Evolutionary conservation across 306 rosid species (phyloP).

Genomic region (Cicer chorassanicum): DNA sequence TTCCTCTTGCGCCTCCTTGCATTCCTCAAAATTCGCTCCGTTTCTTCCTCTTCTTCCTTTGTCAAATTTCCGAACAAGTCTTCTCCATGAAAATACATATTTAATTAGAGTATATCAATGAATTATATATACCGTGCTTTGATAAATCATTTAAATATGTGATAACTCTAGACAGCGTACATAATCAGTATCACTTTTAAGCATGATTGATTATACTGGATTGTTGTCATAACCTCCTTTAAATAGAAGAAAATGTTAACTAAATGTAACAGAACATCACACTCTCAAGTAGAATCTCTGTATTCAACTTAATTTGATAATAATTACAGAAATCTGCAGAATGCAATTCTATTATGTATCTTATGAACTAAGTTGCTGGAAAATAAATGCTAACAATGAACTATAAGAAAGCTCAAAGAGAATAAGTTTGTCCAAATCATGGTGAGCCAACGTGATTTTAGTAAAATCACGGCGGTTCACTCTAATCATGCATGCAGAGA

Average conservation of each 20-base stretch:
- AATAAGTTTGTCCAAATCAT: neutral
- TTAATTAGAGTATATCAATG: slow-evolving; percentile 13
- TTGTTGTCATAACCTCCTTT: slow-evolving; percentile 22
- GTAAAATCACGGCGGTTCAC: too few species aligned
- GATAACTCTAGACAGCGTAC: neutral
- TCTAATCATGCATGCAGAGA: neutral
- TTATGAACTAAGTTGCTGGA: neutral
- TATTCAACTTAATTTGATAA: neutral
- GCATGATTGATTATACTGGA: slow-evolving; percentile 10
- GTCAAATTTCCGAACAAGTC: slow-evolving; percentile 50
- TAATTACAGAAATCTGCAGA: slow-evolving; percentile 6
- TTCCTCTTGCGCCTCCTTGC: slow-evolving; percentile 93
- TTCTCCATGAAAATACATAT: slow-evolving; percentile 43
- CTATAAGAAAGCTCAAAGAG: neutral
- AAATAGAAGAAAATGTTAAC: slow-evolving; percentile 1
- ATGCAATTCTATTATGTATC: neutral
- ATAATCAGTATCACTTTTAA: neutral
- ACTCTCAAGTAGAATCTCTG: neutral
- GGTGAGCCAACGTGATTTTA: too few species aligned
- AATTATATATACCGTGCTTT: neutral
- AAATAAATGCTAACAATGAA: neutral
- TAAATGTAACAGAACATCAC: neutral
- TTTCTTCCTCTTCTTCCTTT: slow-evolving; percentile 73
- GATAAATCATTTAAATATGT: slow-evolving; percentile 7
- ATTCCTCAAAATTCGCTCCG: slow-evolving; percentile 69